A percentile compares a stretch with the other conserved stretches of the same genome.
Evolutionary conservation across 257 asterid species (phyloP).

Genomic region (Leonotis leonurus): DNA sequence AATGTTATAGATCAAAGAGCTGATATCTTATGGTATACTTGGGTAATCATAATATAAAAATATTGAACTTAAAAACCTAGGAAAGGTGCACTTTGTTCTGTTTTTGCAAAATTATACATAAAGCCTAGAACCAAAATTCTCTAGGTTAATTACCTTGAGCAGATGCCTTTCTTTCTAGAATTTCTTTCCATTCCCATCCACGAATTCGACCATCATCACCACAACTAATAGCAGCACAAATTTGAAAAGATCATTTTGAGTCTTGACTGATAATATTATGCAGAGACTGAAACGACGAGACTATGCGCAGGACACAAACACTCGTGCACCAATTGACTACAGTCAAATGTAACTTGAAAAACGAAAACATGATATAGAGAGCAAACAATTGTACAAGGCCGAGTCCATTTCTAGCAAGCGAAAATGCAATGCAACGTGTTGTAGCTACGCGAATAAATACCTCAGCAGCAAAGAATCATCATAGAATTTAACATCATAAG

Average conservation of each 20-base stretch:
- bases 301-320: neutral
- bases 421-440: neutral
- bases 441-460: conserved; percentile 21
- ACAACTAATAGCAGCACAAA: conserved; percentile 50
- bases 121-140: neutral
- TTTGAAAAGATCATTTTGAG: conserved; percentile 9
- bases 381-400: too few species aligned
- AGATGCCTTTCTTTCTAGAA: conserved; percentile 31
- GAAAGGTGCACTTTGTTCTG: too few species aligned
- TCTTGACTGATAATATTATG: neutral
- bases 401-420: conserved; percentile 1
- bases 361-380: neutral
- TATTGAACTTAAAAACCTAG: too few species aligned
- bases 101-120: neutral
- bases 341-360: neutral
- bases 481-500: conserved; percentile 85
- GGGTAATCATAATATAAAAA: neutral
- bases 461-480: conserved; percentile 76
- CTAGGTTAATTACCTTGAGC: conserved; percentile 38
- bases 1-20: neutral
- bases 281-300: neutral
- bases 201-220: conserved; percentile 93
- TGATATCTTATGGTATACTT: neutral
- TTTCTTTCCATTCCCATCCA: conserved; percentile 87
- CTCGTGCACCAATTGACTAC: neutral